Base-by-base conservation (phyloP, 2,329 filamentous ascomycete genomes). In the Nemania bipapillata region DNA sequence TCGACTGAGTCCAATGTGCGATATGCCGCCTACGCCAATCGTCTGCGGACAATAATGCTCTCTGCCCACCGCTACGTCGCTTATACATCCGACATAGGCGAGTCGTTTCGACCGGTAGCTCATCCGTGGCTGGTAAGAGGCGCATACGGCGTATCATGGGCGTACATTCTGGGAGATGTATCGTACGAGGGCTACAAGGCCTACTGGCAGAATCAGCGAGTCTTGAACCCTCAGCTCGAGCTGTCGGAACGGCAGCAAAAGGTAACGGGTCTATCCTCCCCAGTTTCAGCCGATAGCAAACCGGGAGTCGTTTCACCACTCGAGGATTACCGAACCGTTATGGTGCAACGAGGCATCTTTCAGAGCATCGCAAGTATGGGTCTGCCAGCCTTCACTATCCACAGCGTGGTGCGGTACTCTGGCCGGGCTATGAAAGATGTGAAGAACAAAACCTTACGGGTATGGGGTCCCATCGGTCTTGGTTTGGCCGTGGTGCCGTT, bases 51-150 rank as follows among this genome's bases (percentile, higher is more conserved):
- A 7, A 92, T 98, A 73, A 89, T 99, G 76, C 84, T 94, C 74
- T 93, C 92, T 17, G 94, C 94, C 3, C 96, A 98, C 77, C 91
- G 96, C 76, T 99, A 99, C 77, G 94, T 99, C 56, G 96, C 96
- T 65, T 99, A 99, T 80, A 98, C 96, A 0, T 94, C 91, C 22
- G 95, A 98, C 77, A 95, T 99, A 72, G 96, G 96, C 79, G 96
- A 99, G 81, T 96, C 92, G 0, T 99, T 99, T 82, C 89, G 96
- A 1, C 96, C 96, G 0, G 87, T 99, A 45, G 94, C 95, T 3
- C 94, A 97, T 78, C 95, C 94, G 0, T 90, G 86, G 75, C 82
- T 96, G 2, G 91, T 99, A 11, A 88, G 91, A 67, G 85, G 88
- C 55, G 96, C 96, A 5, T 99, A 99, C 78, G 95, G 89, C 56